These are phyloP conservation scores for Letharia lupina DNA, from an alignment of 495 filamentous ascomycete species.

Conservation along the genomic window DNA sequence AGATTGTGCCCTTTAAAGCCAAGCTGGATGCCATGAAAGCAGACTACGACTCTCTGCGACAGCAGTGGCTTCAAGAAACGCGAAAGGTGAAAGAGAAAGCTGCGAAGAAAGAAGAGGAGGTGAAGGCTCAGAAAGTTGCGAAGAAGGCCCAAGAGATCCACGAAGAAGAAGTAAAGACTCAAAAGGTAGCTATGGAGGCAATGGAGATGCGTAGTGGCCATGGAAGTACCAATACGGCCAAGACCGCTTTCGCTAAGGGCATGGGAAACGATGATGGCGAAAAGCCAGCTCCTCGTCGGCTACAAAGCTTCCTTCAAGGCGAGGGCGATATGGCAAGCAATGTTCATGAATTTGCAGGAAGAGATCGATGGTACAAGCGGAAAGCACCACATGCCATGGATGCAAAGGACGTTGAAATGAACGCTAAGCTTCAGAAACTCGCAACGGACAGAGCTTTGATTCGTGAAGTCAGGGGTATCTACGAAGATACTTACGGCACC, in stretches of 20 bases:
- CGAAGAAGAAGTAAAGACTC: conserved; percentile 21
- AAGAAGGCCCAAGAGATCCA: conserved; percentile 22
- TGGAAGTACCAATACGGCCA: conserved; percentile 3
- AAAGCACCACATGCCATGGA: conserved; percentile 26
- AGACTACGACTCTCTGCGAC: conserved; percentile 18
- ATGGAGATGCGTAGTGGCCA: conserved; percentile 23
- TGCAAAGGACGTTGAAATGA: conserved; percentile 22
- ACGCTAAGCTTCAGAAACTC: conserved; percentile 23
- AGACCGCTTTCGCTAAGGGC: not conserved
- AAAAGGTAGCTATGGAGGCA: conserved; percentile 28
- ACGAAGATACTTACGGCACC: conserved; percentile 39
- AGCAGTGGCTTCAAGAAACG: conserved; percentile 19
- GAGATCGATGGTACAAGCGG: conserved; percentile 31
- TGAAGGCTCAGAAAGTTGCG: conserved; percentile 21
- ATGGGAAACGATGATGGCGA: not conserved
- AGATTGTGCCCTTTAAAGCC: conserved; percentile 23
- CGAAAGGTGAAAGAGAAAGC: conserved; percentile 14
- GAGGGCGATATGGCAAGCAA: conserved; percentile 33
- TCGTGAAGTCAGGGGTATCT: conserved; percentile 36
- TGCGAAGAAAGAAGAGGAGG: conserved; percentile 39
- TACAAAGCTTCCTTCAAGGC: conserved; percentile 20
- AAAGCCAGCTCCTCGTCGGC: conserved; percentile 12
- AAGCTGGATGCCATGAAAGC: conserved; percentile 19
- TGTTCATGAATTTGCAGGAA: conserved; percentile 27
- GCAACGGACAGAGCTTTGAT: conserved; percentile 30